phyloP scores from a whole-genome alignment of 257 asterid species.

The Datura wrightii region DNA sequence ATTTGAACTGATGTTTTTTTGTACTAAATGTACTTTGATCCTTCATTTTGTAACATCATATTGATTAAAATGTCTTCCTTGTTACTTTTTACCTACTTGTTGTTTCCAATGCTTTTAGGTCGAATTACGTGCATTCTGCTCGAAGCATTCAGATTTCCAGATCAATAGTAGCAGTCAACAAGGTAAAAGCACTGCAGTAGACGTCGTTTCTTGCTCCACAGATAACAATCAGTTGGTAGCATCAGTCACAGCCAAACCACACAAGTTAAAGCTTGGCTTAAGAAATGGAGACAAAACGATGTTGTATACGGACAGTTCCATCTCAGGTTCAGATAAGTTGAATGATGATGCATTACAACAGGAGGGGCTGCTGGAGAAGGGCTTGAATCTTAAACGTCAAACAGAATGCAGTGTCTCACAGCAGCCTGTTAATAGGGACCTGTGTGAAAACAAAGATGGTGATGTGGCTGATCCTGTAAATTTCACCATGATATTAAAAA shows the following conservation, averaged over 20 bases:
- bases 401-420: slow-evolving; percentile 49
- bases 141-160: slow-evolving; percentile 82
- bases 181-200: slow-evolving; percentile 45
- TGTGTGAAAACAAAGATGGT: slow-evolving; percentile 45
- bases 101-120: slow-evolving; percentile 55
- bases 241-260: slow-evolving; percentile 36
- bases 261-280: slow-evolving; percentile 41
- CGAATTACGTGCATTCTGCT: slow-evolving; percentile 94
- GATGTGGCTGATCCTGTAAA: slow-evolving; percentile 49
- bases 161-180: slow-evolving; percentile 51
- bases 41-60: background rate
- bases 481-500: slow-evolving; percentile 64
- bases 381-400: slow-evolving; percentile 46
- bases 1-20: background rate
- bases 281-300: slow-evolving; percentile 44
- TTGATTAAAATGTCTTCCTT: slow-evolving; percentile 28
- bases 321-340: slow-evolving; percentile 46
- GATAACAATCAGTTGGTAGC: slow-evolving; percentile 39
- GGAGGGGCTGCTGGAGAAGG: slow-evolving; percentile 45
- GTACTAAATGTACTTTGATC: slow-evolving; percentile 27
- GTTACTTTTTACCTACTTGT: slow-evolving; percentile 28
- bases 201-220: slow-evolving; percentile 55
- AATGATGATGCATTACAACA: slow-evolving; percentile 48
- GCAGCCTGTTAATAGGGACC: slow-evolving; percentile 41
- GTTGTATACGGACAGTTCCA: slow-evolving; percentile 44